These are phyloP conservation scores for Austroboletus novae-zelandiae DNA, from an alignment of 1,284 basidiomycete species.

Conservation along the genomic window DNA sequence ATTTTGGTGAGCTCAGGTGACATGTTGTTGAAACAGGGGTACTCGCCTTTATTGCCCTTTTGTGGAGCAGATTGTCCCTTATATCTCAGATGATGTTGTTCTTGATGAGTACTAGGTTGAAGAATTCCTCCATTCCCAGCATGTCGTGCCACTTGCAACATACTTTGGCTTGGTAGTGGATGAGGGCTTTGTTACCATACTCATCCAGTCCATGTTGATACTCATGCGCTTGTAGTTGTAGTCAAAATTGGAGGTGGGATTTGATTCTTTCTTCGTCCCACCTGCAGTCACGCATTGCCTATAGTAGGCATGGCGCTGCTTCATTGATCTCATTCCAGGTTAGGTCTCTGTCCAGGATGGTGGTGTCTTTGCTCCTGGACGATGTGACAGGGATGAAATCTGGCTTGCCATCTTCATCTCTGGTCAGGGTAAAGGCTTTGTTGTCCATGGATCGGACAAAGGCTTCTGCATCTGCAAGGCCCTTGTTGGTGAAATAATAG, in stretches of 20 bases:
- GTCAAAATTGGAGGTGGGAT: not conserved
- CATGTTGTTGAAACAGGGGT: no score
- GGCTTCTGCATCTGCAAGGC: not conserved
- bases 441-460: not conserved
- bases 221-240: not conserved
- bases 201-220: not conserved
- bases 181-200: not conserved
- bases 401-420: not conserved
- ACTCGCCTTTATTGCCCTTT: no score
- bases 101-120: not conserved
- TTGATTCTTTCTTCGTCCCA: not conserved
- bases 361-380: not conserved
- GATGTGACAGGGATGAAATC: not conserved
- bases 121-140: no score
- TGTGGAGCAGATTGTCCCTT: no score
- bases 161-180: conserved; percentile 3
- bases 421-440: not conserved
- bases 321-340: conserved; percentile 1
- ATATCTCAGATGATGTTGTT: no score
- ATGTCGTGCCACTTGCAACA: not conserved
- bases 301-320: not conserved
- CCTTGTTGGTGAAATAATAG: conserved; percentile 1
- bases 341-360: conserved; percentile 1
- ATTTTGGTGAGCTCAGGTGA: no score
- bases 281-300: not conserved